Evolutionary conservation across 1,284 basidiomycete species (phyloP).

Genomic region (Ganoderma multipileum): DNA sequence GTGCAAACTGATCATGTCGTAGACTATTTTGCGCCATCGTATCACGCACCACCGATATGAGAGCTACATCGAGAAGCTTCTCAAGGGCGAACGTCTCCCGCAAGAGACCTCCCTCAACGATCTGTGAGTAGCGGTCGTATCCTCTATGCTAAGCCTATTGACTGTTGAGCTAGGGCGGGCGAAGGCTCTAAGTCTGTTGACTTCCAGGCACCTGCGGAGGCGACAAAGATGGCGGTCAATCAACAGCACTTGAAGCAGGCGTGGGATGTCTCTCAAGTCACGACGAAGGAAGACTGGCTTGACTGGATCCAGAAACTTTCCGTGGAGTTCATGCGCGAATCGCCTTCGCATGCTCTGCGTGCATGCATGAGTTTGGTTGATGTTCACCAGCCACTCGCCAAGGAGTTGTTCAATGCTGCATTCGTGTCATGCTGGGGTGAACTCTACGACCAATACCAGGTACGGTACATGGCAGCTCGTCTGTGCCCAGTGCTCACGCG

Average conservation of each 20-base stretch:
- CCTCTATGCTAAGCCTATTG: background rate
- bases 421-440: conserved; percentile 99
- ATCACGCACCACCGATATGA: conserved; percentile 92
- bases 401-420: conserved; percentile 97
- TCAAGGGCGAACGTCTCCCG: conserved; percentile 92
- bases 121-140: conserved; percentile 11
- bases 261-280: conserved; percentile 90
- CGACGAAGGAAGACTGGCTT: conserved; percentile 90
- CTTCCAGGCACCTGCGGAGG: conserved; percentile 80
- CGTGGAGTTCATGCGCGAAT: conserved; percentile 98
- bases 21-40: conserved; percentile 82
- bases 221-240: conserved; percentile 92
- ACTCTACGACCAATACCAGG: conserved; percentile 95
- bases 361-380: conserved; percentile 96
- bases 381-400: conserved; percentile 89
- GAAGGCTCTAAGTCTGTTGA: conserved; percentile 72
- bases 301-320: conserved; percentile 96
- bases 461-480: conserved; percentile 36
- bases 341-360: conserved; percentile 95
- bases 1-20: conserved; percentile 8
- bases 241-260: conserved; percentile 98
- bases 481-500: background rate
- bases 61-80: conserved; percentile 85
- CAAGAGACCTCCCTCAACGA: conserved; percentile 73
- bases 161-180: conserved; percentile 47